Evolutionary conservation across 2,329 filamentous ascomycete genomes (phyloP), one percentile per base, ranked within the genome.

Genomic region (Aspergillus sergii): DNA sequence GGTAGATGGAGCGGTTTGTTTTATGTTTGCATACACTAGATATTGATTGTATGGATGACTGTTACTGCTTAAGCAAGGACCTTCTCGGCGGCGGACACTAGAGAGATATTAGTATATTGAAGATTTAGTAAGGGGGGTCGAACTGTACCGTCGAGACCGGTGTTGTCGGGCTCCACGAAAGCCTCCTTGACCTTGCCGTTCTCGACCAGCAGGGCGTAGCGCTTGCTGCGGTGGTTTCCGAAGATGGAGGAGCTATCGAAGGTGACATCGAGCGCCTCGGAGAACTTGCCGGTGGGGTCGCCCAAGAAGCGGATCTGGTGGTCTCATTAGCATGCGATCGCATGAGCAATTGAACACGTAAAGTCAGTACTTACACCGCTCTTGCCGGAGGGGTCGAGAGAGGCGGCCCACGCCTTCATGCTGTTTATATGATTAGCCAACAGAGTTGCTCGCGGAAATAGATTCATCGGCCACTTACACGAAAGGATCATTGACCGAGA

Each of bases 401-500:
- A 83, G 66, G 90, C 86, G 54, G 82, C 89, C 93, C 94, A 97
- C 6, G 93, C 94, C 80, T 96, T 96, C 86, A 94, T 97, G 53
- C 92, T 95, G 66, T 66, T 63, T 14, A n/a, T 21, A 28, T 12
- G 14, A 14, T 60, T 21, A 56, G 58, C 50, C 23, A 48, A 41
- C 28, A 61, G 61, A 21, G 32, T n/a, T 36, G 48, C 23, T 9
- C 19, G 11, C 43, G 11, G 32, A 48, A n/a, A 41, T 3, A 1
- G 41, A 39, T 39, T 48, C 5, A 19, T 45, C 26, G 7, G 26
- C 32, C 21, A 81, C 91, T 80, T 84, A 96, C 91, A 97, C 94
- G 77, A 97, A 97, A 23, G 93, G 88, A 77, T 98, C 94, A 76
- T 98, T 98, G 75, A 97, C 94, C 19, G 91, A 89, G 61, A 98